A percentile compares a stretch with the other conserved stretches of the same genome.
Conservation (phyloP, 2,329 filamentous ascomycete species). For the Sporothrix mexicana region DNA sequence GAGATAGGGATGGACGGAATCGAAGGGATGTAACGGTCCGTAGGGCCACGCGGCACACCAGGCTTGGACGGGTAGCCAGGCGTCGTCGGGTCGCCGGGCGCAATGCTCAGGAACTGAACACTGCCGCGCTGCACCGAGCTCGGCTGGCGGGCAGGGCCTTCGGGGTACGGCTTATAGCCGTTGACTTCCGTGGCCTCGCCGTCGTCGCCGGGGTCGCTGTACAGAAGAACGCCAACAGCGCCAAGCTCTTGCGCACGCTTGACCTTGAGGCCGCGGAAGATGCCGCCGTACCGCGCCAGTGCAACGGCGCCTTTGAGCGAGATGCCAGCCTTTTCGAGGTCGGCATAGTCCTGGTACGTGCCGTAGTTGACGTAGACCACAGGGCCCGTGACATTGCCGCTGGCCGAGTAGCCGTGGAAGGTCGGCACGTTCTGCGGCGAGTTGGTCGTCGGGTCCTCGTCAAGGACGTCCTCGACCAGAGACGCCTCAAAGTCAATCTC, state of each 20-base stretch:
- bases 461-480: conserved; percentile 81
- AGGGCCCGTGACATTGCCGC: conserved; percentile 84
- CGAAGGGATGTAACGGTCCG: conserved; percentile 72
- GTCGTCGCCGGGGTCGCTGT: conserved; percentile 89
- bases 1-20: conserved; percentile 71
- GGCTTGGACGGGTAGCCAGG: conserved; percentile 93
- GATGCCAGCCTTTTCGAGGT: conserved; percentile 75
- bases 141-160: conserved; percentile 85
- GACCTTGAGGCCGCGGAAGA: conserved; percentile 90
- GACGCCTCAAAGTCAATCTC: conserved; percentile 77
- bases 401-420: conserved; percentile 94
- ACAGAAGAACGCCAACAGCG: conserved; percentile 84
- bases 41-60: conserved; percentile 76
- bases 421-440: conserved; percentile 77
- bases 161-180: conserved; percentile 78
- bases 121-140: conserved; percentile 91
- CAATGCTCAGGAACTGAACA: conserved; percentile 76
- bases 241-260: conserved; percentile 91
- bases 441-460: conserved; percentile 80
- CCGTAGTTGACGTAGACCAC: conserved; percentile 94
- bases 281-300: conserved; percentile 80
- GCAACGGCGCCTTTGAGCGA: conserved; percentile 84
- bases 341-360: conserved; percentile 83
- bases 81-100: conserved; percentile 81
- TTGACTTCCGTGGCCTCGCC: conserved; percentile 80